phyloP scores from a whole-genome alignment of 495 filamentous ascomycete genomes.

The Podospora fimiseda region DNA sequence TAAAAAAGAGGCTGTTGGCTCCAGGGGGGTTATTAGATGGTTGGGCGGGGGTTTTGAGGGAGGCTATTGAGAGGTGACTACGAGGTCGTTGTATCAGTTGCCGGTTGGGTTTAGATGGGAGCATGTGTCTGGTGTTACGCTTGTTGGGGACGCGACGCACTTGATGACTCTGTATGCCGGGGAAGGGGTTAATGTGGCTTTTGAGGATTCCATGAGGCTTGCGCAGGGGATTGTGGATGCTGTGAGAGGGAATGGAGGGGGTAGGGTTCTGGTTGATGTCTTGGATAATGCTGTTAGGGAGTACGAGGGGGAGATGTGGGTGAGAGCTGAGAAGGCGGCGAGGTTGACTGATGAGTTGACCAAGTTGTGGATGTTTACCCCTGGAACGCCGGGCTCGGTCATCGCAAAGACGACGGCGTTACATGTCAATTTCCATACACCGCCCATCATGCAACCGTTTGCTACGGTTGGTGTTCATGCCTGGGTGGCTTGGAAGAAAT shows the following conservation, averaged over 20 bases:
- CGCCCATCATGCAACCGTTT: constrained; percentile 13
- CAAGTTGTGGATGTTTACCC: constrained; percentile 25
- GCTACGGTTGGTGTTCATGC: constrained; percentile 1
- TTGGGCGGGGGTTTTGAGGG: constrained; percentile 25
- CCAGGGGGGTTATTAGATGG: constrained; percentile 19
- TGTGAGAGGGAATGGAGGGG: constrained; percentile 4
- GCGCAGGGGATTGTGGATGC: constrained; percentile 29
- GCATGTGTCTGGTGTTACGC: constrained; percentile 40
- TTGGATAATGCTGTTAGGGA: constrained; percentile 25
- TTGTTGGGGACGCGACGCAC: constrained; percentile 56
- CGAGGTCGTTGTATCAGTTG: constrained; percentile 44
- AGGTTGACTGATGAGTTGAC: constrained; percentile 25
- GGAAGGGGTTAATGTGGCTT: constrained; percentile 52
- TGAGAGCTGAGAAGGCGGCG: constrained; percentile 26
- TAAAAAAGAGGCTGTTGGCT: constrained; percentile 20
- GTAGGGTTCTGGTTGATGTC: neutral
- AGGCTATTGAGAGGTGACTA: constrained; percentile 20
- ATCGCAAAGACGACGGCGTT: constrained; percentile 10
- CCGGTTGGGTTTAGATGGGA: constrained; percentile 47
- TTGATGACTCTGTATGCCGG: constrained; percentile 56
- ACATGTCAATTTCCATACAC: constrained; percentile 11
- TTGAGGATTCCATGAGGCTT: constrained; percentile 53
- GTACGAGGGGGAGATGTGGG: constrained; percentile 32
- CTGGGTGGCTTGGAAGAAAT: constrained; percentile 7
- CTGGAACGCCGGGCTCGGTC: constrained; percentile 12